Percentiles rank a stretch among this genome's conserved stretches.
phyloP scores from a whole-genome alignment of 164 flowering plant genomes.

The Piper longum region DNA sequence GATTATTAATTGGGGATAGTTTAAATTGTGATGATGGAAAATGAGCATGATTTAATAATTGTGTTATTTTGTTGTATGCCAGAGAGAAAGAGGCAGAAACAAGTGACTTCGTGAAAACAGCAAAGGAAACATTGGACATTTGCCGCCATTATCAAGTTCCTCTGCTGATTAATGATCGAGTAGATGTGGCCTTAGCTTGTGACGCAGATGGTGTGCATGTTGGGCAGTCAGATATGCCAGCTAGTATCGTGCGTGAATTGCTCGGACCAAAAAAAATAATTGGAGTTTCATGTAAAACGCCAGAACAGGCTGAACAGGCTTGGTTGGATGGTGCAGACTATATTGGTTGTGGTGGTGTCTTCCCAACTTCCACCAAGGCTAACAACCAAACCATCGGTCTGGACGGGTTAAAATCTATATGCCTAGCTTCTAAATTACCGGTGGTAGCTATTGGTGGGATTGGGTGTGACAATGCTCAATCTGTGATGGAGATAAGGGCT shows the following conservation, averaged over 20 bases:
- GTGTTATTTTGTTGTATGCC: slow-evolving; percentile 2
- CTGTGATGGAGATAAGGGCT: slow-evolving; percentile 47
- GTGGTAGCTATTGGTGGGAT: slow-evolving; percentile 97
- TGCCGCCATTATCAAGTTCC: slow-evolving; percentile 54
- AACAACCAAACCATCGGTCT: slow-evolving; percentile 70
- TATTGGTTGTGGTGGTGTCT: slow-evolving; percentile 88
- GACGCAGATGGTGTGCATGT: slow-evolving; percentile 94
- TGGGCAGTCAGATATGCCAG: slow-evolving; percentile 95
- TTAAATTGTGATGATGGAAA: not conserved
- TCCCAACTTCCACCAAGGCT: slow-evolving; percentile 67
- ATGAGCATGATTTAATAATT: too few species aligned
- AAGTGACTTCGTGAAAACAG: slow-evolving; percentile 55
- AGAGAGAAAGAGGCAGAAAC: slow-evolving; percentile 86
- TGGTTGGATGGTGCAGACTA: slow-evolving; percentile 87
- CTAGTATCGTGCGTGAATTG: slow-evolving; percentile 38
- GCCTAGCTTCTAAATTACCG: slow-evolving; percentile 64
- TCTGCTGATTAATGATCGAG: slow-evolving; percentile 69
- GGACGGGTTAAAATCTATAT: slow-evolving; percentile 55
- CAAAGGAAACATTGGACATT: slow-evolving; percentile 46
- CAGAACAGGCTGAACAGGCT: slow-evolving; percentile 71
- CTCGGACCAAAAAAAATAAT: slow-evolving; percentile 86
- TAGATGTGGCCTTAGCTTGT: slow-evolving; percentile 84
- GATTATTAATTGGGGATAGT: not conserved
- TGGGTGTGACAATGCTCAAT: slow-evolving; percentile 38
- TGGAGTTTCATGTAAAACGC: slow-evolving; percentile 91